Conservation (phyloP, 805 yeast species). For the Suhomyces prunicola region DNA sequence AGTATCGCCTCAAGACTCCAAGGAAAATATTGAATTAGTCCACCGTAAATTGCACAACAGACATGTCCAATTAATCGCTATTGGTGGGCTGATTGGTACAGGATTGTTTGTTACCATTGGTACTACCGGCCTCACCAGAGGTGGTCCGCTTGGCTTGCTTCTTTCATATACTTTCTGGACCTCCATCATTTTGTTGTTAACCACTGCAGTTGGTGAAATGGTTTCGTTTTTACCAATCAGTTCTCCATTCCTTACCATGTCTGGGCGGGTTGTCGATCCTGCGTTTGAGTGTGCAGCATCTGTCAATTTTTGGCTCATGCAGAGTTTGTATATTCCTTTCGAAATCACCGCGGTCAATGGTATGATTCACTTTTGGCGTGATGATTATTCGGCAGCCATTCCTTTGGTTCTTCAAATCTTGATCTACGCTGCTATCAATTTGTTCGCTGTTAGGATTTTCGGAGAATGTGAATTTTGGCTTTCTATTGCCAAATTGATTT, state of each 20-base stretch:
- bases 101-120: slow-evolving; percentile 39
- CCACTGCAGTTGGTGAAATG: slow-evolving; percentile 39
- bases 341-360: slow-evolving; percentile 80
- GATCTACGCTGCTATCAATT: slow-evolving; percentile 59
- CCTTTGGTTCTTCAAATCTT: slow-evolving; percentile 64
- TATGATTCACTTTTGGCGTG: slow-evolving; percentile 77
- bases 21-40: not conserved
- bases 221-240: slow-evolving; percentile 34
- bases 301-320: slow-evolving; percentile 40
- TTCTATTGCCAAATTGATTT: slow-evolving; percentile 54
- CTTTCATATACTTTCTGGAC: slow-evolving; percentile 35
- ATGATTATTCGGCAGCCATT: slow-evolving; percentile 69
- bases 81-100: slow-evolving; percentile 53
- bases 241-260: slow-evolving; percentile 36
- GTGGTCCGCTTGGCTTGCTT: slow-evolving; percentile 36
- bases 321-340: slow-evolving; percentile 62
- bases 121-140: slow-evolving; percentile 23
- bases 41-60: slow-evolving; percentile 55
- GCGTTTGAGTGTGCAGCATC: slow-evolving; percentile 26
- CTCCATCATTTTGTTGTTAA: slow-evolving; percentile 26
- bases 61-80: slow-evolving; percentile 75
- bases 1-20: slow-evolving; percentile 8
- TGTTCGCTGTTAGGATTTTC: slow-evolving; percentile 69
- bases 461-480: slow-evolving; percentile 85
- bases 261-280: slow-evolving; percentile 37